Base-by-base conservation (phyloP, 352 stramenopile species). In the Phytopythium montanum region DNA sequence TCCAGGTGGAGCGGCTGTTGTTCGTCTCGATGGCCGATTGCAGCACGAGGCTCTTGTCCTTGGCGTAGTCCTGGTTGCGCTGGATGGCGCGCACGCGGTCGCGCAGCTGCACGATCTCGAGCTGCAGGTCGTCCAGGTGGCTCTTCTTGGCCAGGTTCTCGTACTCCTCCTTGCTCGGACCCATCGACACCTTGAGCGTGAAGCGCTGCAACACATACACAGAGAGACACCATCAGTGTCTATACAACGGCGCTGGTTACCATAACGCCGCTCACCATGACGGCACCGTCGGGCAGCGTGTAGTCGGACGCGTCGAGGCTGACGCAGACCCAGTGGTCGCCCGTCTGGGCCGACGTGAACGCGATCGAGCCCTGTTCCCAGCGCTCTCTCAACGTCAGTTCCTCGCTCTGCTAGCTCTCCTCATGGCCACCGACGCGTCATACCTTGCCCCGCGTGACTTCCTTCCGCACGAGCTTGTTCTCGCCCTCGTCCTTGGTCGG, bases 31-130 rank as follows among this genome's bases (percentile, higher is more conserved):
- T 88, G 19, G 79, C 67, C 38, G 71, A 78, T 52, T 93, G 81
- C 46, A 95, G 75, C 41, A 74, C 60, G 56, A 85, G 61, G 54
- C 82, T 83, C 66, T 94, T 92, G 50, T 86, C 68, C 73, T 92
- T 88, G 31, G 75, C 79, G 59, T 95, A 96, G 70, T 94, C 81
- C 45, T 94, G 81, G 42, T 94, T 86, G 48, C 85, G 78, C 61
- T 92, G 82, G 51, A 96, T 89, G 48, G 83, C 70, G 36, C 64
- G 54, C 18, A 95, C 85, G 29, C 88, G 89, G 68, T 95, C 82
- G 45, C 76, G 72, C 18, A 95, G 69, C 68, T 95, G 90, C 28
- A 91, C 56, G 38, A 96, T 84, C 60, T 89, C 74, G 45, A 92
- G 44, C 21, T 95, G 78, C 23, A 95, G 76, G 38, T 85, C 84